Percentiles rank a stretch among this genome's conserved stretches.
Conservation (phyloP, 1,139 yeast species). For the Debaryomyces sp. region DNA sequence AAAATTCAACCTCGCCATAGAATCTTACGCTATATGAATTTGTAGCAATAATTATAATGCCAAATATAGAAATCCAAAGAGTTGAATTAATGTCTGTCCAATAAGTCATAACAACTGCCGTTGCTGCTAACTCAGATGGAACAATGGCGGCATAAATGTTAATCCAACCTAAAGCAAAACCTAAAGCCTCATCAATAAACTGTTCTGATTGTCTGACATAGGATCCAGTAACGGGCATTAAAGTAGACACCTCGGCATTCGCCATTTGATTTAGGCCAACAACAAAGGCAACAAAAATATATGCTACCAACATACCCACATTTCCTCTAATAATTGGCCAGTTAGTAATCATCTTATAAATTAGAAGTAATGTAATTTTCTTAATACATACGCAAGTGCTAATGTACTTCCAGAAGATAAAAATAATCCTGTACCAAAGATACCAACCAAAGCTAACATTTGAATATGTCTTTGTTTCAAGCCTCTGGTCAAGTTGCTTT, state of each 20-base stretch:
- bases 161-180: conserved; percentile 29
- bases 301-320: background rate
- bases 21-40: conserved; percentile 29
- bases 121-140: conserved; percentile 29
- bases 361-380: conserved; percentile 15
- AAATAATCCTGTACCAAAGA: conserved; percentile 30
- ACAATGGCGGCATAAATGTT: conserved; percentile 19
- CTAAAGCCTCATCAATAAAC: conserved; percentile 29
- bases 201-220: conserved; percentile 32
- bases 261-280: conserved; percentile 14
- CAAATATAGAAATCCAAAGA: conserved; percentile 31
- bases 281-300: background rate
- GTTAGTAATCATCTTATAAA: background rate
- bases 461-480: conserved; percentile 33
- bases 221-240: conserved; percentile 34
- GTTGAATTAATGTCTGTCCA: conserved; percentile 27
- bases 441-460: conserved; percentile 35
- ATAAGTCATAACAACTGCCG: conserved; percentile 29
- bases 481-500: conserved; percentile 9
- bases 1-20: conserved; percentile 37
- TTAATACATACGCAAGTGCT: conserved; percentile 13
- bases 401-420: conserved; percentile 25
- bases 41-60: conserved; percentile 23
- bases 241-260: conserved; percentile 29
- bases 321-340: background rate